phyloP scores from a whole-genome alignment of 2,329 filamentous ascomycete genomes.

The Lecanicillium sp. region DNA sequence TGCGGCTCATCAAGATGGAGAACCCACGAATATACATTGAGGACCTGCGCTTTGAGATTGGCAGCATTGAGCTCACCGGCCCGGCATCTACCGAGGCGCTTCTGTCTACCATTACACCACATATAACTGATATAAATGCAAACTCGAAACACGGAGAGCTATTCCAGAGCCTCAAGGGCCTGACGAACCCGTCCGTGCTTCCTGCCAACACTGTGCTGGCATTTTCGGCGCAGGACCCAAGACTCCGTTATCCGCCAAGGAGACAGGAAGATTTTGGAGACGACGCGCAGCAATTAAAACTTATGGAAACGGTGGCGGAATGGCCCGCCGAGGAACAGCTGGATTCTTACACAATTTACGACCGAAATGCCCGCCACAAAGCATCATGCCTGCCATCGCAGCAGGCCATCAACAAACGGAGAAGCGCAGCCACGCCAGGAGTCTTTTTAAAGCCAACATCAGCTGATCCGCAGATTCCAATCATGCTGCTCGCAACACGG shows the following conservation, averaged over 20 bases:
- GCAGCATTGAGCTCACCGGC: constrained; percentile 49
- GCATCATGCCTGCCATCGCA: constrained; percentile 65
- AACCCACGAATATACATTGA: constrained; percentile 57
- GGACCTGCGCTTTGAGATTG: constrained; percentile 61
- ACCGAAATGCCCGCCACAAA: constrained; percentile 55
- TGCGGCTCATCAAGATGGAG: constrained; percentile 49
- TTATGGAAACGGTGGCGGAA: constrained; percentile 53
- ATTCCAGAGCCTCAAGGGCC: constrained; percentile 44
- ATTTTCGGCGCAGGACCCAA: constrained; percentile 72
- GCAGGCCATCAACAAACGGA: constrained; percentile 73
- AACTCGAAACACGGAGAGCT: constrained; percentile 33
- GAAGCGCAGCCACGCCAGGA: constrained; percentile 55
- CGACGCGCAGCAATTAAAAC: constrained; percentile 24
- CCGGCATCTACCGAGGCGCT: constrained; percentile 76
- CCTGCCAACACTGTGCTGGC: constrained; percentile 62
- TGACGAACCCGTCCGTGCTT: constrained; percentile 63
- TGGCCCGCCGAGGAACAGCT: constrained; percentile 58
- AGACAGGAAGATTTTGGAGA: constrained; percentile 36
- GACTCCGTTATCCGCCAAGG: constrained; percentile 68
- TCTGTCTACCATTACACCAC: constrained; percentile 56
- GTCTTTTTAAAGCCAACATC: constrained; percentile 46
- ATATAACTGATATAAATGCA: constrained; percentile 22
- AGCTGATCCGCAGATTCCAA: constrained; percentile 69
- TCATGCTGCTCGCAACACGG: constrained; percentile 60
- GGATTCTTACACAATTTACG: constrained; percentile 53